phyloP scores from a whole-genome alignment of 495 filamentous ascomycete species.

The Neurospora pannonica region DNA sequence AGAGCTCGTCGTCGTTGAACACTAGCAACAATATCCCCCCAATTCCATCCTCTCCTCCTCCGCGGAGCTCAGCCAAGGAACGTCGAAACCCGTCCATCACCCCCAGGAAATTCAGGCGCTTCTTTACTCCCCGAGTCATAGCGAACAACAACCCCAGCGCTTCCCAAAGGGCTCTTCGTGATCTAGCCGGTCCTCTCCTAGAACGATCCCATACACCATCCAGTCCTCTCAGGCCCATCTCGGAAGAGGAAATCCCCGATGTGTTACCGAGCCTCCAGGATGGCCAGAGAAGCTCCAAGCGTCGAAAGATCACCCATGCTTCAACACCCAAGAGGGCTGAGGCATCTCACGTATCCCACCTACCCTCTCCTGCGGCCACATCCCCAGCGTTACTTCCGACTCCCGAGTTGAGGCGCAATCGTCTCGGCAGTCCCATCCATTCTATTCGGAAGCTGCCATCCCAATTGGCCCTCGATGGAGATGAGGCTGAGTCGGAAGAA shows the following conservation, averaged over 20 bases:
- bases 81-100: conserved; percentile 50
- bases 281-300: conserved; percentile 20
- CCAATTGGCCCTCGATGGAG: not conserved
- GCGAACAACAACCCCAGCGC: conserved; percentile 38
- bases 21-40: conserved; percentile 14
- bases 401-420: conserved; percentile 13
- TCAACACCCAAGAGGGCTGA: conserved; percentile 8
- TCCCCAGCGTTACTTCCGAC: conserved; percentile 18
- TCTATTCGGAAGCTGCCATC: conserved; percentile 11
- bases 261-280: conserved; percentile 15
- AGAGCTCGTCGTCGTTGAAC: conserved; percentile 14
- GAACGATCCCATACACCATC: conserved; percentile 47
- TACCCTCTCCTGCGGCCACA: conserved; percentile 18
- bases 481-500: not conserved
- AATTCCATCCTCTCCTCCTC: conserved; percentile 25
- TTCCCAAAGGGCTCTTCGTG: conserved; percentile 54
- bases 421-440: conserved; percentile 28
- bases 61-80: conserved; percentile 29
- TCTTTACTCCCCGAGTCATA: conserved; percentile 65
- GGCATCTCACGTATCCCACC: conserved; percentile 6
- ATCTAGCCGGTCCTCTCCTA: conserved; percentile 55
- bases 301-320: conserved; percentile 29
- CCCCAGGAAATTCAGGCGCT: conserved; percentile 64
- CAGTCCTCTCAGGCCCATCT: conserved; percentile 32
- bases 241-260: conserved; percentile 21